Evolutionary conservation across 352 stramenopile species (phyloP), one percentile per base, ranked within the genome.

Genomic region (Globisporangium megalacanthum): DNA sequence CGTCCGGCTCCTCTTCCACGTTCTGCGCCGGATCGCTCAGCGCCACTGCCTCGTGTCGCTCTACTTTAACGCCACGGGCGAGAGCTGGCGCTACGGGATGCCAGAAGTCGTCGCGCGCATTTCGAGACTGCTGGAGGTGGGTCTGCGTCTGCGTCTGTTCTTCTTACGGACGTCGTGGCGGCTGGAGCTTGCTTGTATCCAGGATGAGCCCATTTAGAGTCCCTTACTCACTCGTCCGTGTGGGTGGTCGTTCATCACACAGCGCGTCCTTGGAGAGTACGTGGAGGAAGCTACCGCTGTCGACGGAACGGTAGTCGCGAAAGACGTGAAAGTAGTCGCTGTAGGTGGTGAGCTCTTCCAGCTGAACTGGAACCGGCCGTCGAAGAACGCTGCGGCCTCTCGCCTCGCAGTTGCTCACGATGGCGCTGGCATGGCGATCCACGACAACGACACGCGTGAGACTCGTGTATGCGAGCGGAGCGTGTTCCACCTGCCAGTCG

Each of bases 401-500:
- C 54, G 68, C 5, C 22, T 72, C 22, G 36, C 44, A 6, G 49
- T 70, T 8, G 58, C 57, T 0, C 65, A 65, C 41, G 71, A 80
- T 8, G 58, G 36, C 10, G 65, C 47, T 6, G 58, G 49, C 6
- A 62, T 65, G 35, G 50, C 64, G 15, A 58, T 67, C 17, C 60
- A 75, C 29, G 62, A 72, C 6, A 61, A 75, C 29, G 62, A 72
- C 6, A 61, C 62, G 20, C 55, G 65, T 13, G 35, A 39, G 31
- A 62, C 59, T 0, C 69, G 77, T 2, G 79, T 91, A 31, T 93
- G 83, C 39, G 79, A 89, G 19, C 66, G 77, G 0, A 92, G 79
- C 42, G 70, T 91, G 15, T 94, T 90, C 47, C 80, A 91, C 45
- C 64, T 94, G 19, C 78, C 81, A 2, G 68, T 86, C 2, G 81